Conservation (phyloP, 2,329 filamentous ascomycete genomes). For the Scedosporium aurantiacum region DNA sequence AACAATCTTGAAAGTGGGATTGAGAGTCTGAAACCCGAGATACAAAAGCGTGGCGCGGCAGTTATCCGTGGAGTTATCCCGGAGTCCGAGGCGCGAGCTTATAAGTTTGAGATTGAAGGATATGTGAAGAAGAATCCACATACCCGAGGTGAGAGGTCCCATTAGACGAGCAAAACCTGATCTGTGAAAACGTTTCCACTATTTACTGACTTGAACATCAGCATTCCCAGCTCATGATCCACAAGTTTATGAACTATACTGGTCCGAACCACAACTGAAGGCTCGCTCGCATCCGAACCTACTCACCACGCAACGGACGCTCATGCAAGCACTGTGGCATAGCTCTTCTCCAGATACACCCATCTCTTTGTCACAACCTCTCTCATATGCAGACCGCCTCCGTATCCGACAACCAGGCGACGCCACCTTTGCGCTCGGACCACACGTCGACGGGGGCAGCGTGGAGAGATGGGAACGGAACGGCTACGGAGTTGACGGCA, state of each 20-base stretch:
- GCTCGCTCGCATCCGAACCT: conserved; percentile 58
- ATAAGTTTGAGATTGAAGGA: conserved; percentile 52
- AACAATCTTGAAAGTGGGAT: conserved; percentile 29
- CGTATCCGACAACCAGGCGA: conserved; percentile 65
- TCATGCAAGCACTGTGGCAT: conserved; percentile 58
- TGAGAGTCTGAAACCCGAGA: conserved; percentile 29
- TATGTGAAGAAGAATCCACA: conserved; percentile 55
- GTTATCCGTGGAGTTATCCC: conserved; percentile 58
- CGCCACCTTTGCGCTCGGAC: conserved; percentile 23
- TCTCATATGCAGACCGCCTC: conserved; percentile 60
- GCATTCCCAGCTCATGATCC: conserved; percentile 58
- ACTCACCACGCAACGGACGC: conserved; percentile 46
- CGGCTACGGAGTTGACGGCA: conserved; percentile 54
- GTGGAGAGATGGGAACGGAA: conserved; percentile 63
- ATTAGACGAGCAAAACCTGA: neutral
- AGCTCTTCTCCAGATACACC: conserved; percentile 33
- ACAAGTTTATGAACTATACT: conserved; percentile 67
- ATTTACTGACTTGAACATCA: conserved; percentile 15
- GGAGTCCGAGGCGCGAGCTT: conserved; percentile 48
- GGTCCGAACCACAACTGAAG: conserved; percentile 56
- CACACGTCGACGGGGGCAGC: conserved; percentile 61
- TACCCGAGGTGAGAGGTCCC: conserved; percentile 33
- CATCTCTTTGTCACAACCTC: conserved; percentile 42
- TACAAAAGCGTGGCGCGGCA: conserved; percentile 49
- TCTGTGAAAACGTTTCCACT: neutral